Percentiles rank a stretch among this genome's conserved stretches.
These are phyloP conservation scores for Aphanocladium album DNA, from an alignment of 2,329 filamentous ascomycete species.

Conservation along the genomic window DNA sequence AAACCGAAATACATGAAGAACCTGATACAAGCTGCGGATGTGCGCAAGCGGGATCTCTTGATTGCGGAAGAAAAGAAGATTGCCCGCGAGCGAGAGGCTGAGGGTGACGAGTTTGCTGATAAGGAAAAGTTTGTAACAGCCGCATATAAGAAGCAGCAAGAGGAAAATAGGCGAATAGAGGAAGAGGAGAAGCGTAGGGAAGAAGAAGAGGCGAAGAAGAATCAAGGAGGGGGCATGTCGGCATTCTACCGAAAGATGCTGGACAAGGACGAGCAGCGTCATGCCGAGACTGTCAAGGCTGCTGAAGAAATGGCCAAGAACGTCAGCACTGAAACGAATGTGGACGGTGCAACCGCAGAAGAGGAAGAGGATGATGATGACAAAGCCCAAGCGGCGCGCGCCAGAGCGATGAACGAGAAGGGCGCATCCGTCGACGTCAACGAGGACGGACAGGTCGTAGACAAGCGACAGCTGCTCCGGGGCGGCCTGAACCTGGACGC, in stretches of 20 bases:
- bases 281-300: conserved; percentile 65
- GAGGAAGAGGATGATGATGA: conserved; percentile 35
- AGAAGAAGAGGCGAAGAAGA: conserved; percentile 60
- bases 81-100: conserved; percentile 69
- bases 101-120: conserved; percentile 74
- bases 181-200: conserved; percentile 65
- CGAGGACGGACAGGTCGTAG: conserved; percentile 77
- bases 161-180: conserved; percentile 65
- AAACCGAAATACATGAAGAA: conserved; percentile 76
- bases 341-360: conserved; percentile 17
- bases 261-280: conserved; percentile 63
- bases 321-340: conserved; percentile 22
- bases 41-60: conserved; percentile 71
- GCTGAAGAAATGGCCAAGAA: conserved; percentile 50
- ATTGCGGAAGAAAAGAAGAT: conserved; percentile 78
- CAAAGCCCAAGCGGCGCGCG: conserved; percentile 59
- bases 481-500: conserved; percentile 70
- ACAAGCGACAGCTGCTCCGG: conserved; percentile 73
- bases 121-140: conserved; percentile 85
- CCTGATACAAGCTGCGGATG: conserved; percentile 66
- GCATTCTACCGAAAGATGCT: conserved; percentile 74
- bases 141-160: conserved; percentile 76
- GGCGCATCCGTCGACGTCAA: conserved; percentile 63
- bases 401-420: conserved; percentile 60
- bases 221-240: conserved; percentile 64